Evolutionary conservation across 1,284 basidiomycete species (phyloP).

Genomic region (Exobasidium rhododendri): DNA sequence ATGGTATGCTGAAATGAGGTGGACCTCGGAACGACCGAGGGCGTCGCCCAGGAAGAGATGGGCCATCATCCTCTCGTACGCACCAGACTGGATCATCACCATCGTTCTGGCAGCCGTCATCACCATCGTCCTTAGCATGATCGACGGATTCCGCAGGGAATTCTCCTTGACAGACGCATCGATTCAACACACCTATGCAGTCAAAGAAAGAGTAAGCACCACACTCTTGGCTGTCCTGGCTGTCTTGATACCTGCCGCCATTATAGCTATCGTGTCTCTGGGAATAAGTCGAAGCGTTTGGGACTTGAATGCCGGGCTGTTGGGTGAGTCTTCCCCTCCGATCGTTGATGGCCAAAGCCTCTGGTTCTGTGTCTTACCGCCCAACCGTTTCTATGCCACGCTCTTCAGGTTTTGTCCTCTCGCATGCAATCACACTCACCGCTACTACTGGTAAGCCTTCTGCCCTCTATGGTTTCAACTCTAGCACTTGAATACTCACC

Average conservation of each 20-base stretch:
- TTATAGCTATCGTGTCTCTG: conserved; percentile 66
- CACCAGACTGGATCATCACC: conserved; percentile 49
- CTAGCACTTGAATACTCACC: conserved; percentile 73
- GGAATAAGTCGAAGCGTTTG: conserved; percentile 73
- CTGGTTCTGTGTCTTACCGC: no score
- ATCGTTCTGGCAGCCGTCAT: conserved; percentile 59
- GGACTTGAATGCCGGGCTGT: conserved; percentile 72
- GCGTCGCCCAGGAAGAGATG: not conserved
- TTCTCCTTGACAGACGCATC: conserved; percentile 34
- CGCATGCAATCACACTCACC: conserved; percentile 70
- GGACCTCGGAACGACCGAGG: not conserved
- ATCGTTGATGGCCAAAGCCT: no score
- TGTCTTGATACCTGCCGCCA: conserved; percentile 61
- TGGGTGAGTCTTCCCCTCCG: conserved; percentile 63
- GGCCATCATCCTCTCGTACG: conserved; percentile 11
- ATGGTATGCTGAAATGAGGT: conserved; percentile 8
- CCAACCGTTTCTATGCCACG: conserved; percentile 60
- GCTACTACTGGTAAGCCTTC: no score
- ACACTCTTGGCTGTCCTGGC: conserved; percentile 49
- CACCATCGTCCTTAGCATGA: conserved; percentile 67
- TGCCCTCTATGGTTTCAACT: conserved; percentile 69
- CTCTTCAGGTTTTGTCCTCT: conserved; percentile 71
- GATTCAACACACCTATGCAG: conserved; percentile 67
- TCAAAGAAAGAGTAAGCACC: conserved; percentile 79
- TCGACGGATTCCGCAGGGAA: conserved; percentile 74